phyloP scores from a whole-genome alignment of 2,329 filamentous ascomycete genomes.

The Diaporthe humulicola region DNA sequence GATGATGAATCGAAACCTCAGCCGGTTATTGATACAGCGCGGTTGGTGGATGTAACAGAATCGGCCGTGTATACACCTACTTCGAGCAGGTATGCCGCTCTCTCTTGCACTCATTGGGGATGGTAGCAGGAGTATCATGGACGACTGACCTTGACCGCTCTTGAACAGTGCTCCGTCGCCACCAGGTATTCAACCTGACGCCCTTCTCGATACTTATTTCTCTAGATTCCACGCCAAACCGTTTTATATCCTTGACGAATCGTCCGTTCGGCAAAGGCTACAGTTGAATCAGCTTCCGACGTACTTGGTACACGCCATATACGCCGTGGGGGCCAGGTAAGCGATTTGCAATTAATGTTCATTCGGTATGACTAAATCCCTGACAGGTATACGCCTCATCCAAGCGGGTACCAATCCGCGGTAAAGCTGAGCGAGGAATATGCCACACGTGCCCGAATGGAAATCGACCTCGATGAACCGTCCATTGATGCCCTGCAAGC shows the following conservation, averaged over 20 bases:
- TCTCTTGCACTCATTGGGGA: background rate
- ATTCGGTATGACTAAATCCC: constrained; percentile 41
- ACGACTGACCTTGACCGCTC: constrained; percentile 33
- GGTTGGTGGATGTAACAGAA: constrained; percentile 52
- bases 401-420: constrained; percentile 75
- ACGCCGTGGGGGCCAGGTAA: constrained; percentile 73
- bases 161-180: constrained; percentile 57
- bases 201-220: constrained; percentile 84
- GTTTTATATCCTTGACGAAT: constrained; percentile 85
- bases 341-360: constrained; percentile 38
- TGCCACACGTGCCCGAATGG: constrained; percentile 75
- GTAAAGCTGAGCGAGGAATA: constrained; percentile 80
- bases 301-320: constrained; percentile 69
- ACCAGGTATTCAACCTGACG: constrained; percentile 66
- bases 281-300: constrained; percentile 75
- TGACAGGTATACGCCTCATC: constrained; percentile 77
- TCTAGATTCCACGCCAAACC: constrained; percentile 84
- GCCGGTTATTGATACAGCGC: constrained; percentile 52
- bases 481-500: constrained; percentile 84
- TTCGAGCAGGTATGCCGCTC: constrained; percentile 50
- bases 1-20: constrained; percentile 56
- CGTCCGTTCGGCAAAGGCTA: constrained; percentile 78
- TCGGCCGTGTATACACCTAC: constrained; percentile 59
- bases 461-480: constrained; percentile 84
- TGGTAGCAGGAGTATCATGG: background rate